Evolutionary conservation across 2,329 filamentous ascomycete species (phyloP).

Genomic region (Colletotrichum limetticola): DNA sequence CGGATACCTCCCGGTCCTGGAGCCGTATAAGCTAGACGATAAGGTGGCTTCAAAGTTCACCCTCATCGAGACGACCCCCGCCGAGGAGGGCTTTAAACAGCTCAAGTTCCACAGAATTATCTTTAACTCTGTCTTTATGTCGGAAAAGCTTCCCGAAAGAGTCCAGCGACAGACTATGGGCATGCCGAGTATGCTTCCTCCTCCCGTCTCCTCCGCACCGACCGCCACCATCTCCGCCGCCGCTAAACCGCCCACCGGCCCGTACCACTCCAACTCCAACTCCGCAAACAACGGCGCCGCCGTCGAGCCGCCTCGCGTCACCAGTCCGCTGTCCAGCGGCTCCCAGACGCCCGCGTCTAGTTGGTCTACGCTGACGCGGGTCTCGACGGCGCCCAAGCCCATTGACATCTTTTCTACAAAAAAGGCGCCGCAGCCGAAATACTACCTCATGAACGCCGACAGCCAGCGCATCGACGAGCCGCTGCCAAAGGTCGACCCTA

Average conservation of each 20-base stretch:
- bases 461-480: constrained; percentile 45
- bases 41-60: constrained; percentile 41
- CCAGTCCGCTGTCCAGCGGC: background rate
- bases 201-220: background rate
- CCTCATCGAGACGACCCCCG: constrained; percentile 45
- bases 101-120: constrained; percentile 41
- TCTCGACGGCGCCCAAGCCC: constrained; percentile 23
- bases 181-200: constrained; percentile 5
- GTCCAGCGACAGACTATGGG: background rate
- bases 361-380: constrained; percentile 40
- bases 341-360: constrained; percentile 22
- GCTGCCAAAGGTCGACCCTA: constrained; percentile 38
- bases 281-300: background rate
- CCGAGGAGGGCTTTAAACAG: constrained; percentile 44
- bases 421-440: constrained; percentile 36
- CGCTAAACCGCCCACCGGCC: background rate
- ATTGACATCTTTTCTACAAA: constrained; percentile 44
- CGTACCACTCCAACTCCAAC: background rate
- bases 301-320: background rate
- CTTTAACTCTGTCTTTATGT: constrained; percentile 45
- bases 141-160: constrained; percentile 38
- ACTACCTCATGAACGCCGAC: constrained; percentile 43
- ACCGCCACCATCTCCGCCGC: background rate
- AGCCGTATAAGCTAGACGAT: constrained; percentile 43
- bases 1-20: constrained; percentile 46